Evolutionary conservation across 768 basidiomycete species (phyloP).

Genomic region (Auriculariales sp.): DNA sequence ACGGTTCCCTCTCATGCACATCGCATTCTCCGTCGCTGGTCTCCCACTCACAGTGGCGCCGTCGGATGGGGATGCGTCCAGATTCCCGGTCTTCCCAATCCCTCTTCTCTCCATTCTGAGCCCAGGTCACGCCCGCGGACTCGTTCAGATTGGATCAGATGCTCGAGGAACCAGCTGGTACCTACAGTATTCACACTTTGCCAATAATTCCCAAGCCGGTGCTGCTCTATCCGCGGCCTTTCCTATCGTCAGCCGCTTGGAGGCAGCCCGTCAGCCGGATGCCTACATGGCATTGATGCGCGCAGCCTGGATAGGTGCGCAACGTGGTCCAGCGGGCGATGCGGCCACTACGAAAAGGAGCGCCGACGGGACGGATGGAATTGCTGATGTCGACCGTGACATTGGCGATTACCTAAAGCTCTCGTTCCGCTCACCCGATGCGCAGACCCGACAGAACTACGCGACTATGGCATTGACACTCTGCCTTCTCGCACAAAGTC

Average conservation of each 20-base stretch:
- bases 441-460: neutral
- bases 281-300: neutral
- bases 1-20: neutral
- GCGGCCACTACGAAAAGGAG: no score
- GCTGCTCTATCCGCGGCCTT: no score
- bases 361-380: neutral
- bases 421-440: neutral
- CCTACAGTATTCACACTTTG: no score
- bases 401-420: neutral
- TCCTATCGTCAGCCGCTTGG: no score
- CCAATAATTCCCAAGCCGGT: no score
- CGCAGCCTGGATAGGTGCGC: neutral
- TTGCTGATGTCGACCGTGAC: neutral
- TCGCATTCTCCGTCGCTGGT: neutral
- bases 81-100: no score
- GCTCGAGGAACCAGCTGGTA: no score
- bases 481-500: neutral
- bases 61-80: neutral
- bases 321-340: neutral
- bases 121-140: no score
- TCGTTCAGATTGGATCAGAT: no score
- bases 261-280: no score
- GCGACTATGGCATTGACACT: neutral
- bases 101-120: no score
- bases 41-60: neutral